Evolutionary conservation across 1,284 basidiomycete genomes (phyloP), one percentile per base, ranked within the genome.

Genomic region (Schizophyllum amplum): DNA sequence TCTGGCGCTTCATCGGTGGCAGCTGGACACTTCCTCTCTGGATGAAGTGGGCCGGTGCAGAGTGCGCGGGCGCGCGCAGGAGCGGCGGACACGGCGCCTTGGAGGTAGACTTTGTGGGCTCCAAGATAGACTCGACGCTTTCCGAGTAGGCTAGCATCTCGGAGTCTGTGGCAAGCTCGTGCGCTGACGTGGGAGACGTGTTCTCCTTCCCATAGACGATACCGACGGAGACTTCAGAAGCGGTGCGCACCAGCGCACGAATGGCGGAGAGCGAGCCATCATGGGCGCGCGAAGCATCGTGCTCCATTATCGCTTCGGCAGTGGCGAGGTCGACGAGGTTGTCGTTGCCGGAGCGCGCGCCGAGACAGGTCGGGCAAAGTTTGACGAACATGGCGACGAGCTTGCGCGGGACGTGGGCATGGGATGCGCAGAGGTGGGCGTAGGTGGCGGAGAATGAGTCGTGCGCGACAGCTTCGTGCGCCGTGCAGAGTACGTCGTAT

Each of bases 391-490:
- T 80, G 6, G 86, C 80, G 53, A 90, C 80, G 52, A 92, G 80
- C 64, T 86, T 86, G 69, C 89, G 90, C 15, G 90, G 89, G 48
- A 92, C 80, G 84, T 86, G 91, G 9, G 86, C 84, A 67, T 89
- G 90, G 63, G 81, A 78, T 59, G 80, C 72, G 54, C 82, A 75
- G 48, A 90, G 77, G 57, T 80, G 70, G 13, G 73, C 74, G 53
- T 75, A 79, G 0, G 88, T 92, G 72, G 82, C 87, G 69, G 91
- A 89, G n/a, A 85, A 77, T 25, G 87, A 87, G 7, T 82, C 86
- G 65, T 92, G 90, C n/a, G 77, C 73, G 53, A 78, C 74, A 52
- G 78, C 75, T 5, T 73, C 76, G 63, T 92, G 90, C 60, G 82
- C 86, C 63, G 83, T 83, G 62, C 83, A 85, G 46, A 92, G 72